Percentiles rank a stretch among this genome's conserved stretches.
Conservation (phyloP, 257 asterid species). For the Galeopsis tetrahit region DNA sequence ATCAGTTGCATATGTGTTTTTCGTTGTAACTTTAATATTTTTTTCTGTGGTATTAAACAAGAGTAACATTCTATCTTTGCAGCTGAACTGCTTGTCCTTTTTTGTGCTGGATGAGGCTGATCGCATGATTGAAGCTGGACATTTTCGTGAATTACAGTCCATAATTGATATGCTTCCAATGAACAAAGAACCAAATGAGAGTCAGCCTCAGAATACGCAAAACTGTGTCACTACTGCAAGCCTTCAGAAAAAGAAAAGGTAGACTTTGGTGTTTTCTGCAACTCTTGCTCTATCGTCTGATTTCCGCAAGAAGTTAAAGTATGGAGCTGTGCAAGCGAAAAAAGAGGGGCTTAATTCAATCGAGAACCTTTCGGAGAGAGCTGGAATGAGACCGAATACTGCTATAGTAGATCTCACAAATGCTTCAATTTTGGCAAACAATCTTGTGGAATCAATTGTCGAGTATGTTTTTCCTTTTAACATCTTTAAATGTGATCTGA, state of each 20-base stretch:
- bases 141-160: constrained; percentile 92
- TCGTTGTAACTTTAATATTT: constrained; percentile 8
- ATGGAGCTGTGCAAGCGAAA: constrained; percentile 59
- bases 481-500: constrained; percentile 17
- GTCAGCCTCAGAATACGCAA: constrained; percentile 55
- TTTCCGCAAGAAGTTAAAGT: constrained; percentile 90
- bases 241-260: constrained; percentile 85
- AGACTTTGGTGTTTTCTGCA: constrained; percentile 96
- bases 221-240: constrained; percentile 67
- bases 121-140: constrained; percentile 96
- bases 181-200: constrained; percentile 57
- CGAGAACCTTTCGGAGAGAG: constrained; percentile 87
- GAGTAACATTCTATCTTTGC: constrained; percentile 41
- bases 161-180: constrained; percentile 94
- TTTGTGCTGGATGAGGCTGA: constrained; percentile 99
- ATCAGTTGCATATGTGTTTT: constrained; percentile 15
- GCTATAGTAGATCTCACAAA: constrained; percentile 89
- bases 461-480: constrained; percentile 62
- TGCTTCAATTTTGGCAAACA: constrained; percentile 80
- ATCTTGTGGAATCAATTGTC: constrained; percentile 82
- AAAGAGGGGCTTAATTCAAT: constrained; percentile 75
- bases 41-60: not conserved
- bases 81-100: constrained; percentile 92
- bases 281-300: constrained; percentile 91
- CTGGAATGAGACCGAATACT: constrained; percentile 90